A percentile compares a stretch with the other conserved stretches of the same genome.
Evolutionary conservation across 2,329 filamentous ascomycete species (phyloP).

Genomic region (Colletotrichum salicis): DNA sequence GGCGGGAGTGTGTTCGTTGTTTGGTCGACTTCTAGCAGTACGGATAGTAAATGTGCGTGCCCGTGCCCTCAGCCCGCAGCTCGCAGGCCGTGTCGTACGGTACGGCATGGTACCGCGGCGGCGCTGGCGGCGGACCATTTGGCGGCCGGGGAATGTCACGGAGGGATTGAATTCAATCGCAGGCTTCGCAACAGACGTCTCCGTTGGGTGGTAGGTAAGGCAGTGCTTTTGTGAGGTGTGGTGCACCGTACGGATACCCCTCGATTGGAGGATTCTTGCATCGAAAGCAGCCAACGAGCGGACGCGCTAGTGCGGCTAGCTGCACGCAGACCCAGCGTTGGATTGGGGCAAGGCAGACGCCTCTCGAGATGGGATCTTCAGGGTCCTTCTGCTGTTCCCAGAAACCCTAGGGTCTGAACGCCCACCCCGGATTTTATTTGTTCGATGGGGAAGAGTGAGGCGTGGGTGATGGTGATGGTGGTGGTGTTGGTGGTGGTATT

Average conservation of each 20-base stretch:
- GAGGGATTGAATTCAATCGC: background rate
- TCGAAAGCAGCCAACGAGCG: conserved; percentile 20
- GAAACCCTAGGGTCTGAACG: conserved; percentile 2
- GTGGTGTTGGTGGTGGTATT: background rate
- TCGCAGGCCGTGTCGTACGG: conserved; percentile 8
- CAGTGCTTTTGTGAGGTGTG: too few species aligned
- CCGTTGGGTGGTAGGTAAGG: too few species aligned
- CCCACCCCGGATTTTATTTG: conserved; percentile 2
- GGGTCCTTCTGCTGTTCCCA: conserved; percentile 29
- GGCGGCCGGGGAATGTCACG: conserved; percentile 33
- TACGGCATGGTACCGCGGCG: conserved; percentile 24
- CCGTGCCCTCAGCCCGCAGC: background rate
- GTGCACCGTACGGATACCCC: too few species aligned
- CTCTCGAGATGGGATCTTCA: conserved; percentile 32
- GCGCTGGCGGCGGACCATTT: conserved; percentile 26
- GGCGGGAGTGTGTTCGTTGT: background rate
- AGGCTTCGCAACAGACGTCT: too few species aligned
- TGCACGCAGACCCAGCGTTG: conserved; percentile 25
- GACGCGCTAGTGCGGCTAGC: conserved; percentile 29
- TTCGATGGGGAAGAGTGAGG: background rate
- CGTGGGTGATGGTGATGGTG: background rate
- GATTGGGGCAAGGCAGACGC: conserved; percentile 24
- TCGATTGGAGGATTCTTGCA: background rate
- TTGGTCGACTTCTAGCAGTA: background rate
- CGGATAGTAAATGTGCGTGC: conserved; percentile 13